Conservation (phyloP, 176 grass and related monocot genomes). For the barley (Hordeum vulgare) region MorexV3_pseudomolecules_assembly NC_058520.1:158254966-158255465, state of each 20-base stretch:
- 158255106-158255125: not conserved
- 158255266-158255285: not conserved
- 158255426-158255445: not conserved
- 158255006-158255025: not conserved
- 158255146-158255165: slow-evolving; percentile 14
- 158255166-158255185: not conserved
- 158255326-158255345: slow-evolving; percentile 30
- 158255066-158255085: not conserved
- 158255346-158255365: not conserved
- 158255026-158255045: not conserved
- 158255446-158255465: not conserved
- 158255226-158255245: not conserved
- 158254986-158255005: not conserved
- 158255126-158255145: slow-evolving; percentile 49
- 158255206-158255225: not conserved
- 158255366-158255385: not conserved
- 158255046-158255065: not conserved
- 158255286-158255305: not conserved
- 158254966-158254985: not conserved
- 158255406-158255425: not conserved
- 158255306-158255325: slow-evolving; percentile 28
- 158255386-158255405: slow-evolving; percentile 4
- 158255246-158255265: not conserved
- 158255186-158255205: not conserved
- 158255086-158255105: not conserved